A percentile compares a stretch with the other conserved stretches of the same genome.
These are phyloP conservation scores for Lasiodiplodia citricola DNA, from an alignment of 2,329 filamentous ascomycete genomes.

Conservation along the genomic window DNA sequence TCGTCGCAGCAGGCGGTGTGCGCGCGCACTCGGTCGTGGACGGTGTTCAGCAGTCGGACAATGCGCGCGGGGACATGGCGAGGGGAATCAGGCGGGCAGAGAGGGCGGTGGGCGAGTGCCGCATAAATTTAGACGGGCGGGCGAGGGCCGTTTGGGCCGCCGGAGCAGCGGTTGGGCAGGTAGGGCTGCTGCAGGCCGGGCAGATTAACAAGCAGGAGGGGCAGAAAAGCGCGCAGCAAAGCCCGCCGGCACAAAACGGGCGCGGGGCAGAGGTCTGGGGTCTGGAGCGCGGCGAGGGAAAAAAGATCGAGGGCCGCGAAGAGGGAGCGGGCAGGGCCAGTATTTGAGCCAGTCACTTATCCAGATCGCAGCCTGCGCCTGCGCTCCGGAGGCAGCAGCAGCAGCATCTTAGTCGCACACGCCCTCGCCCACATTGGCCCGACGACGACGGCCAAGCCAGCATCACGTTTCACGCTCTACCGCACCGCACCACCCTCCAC, in stretches of 20 bases:
- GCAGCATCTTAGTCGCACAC: conserved; percentile 8
- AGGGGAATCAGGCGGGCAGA: conserved; percentile 12
- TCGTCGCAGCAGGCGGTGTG: conserved; percentile 14
- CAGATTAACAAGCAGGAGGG: conserved; percentile 2
- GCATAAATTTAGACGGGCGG: conserved; percentile 23
- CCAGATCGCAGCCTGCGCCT: conserved; percentile 8
- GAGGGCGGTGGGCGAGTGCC: neutral
- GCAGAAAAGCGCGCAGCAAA: conserved; percentile 14
- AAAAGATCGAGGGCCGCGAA: conserved; percentile 7
- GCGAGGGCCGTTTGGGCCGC: conserved; percentile 16
- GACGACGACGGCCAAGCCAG: conserved; percentile 5
- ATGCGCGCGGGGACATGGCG: conserved; percentile 17
- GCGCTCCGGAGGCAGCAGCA: conserved; percentile 15
- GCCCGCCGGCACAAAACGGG: neutral
- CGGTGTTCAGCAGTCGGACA: conserved; percentile 17
- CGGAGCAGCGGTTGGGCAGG: conserved; percentile 15
- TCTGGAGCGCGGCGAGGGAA: neutral
- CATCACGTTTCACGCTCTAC: conserved; percentile 14
- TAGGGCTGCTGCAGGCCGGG: conserved; percentile 9
- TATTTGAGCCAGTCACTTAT: conserved; percentile 4
- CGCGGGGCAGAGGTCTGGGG: conserved; percentile 10
- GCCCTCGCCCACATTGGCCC: conserved; percentile 18
- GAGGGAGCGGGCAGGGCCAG: conserved; percentile 2
- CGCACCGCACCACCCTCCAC: neutral
- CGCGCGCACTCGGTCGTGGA: conserved; percentile 4